Evolutionary conservation across 768 basidiomycete species (phyloP).

Genomic region (Neoboletus magnificus): DNA sequence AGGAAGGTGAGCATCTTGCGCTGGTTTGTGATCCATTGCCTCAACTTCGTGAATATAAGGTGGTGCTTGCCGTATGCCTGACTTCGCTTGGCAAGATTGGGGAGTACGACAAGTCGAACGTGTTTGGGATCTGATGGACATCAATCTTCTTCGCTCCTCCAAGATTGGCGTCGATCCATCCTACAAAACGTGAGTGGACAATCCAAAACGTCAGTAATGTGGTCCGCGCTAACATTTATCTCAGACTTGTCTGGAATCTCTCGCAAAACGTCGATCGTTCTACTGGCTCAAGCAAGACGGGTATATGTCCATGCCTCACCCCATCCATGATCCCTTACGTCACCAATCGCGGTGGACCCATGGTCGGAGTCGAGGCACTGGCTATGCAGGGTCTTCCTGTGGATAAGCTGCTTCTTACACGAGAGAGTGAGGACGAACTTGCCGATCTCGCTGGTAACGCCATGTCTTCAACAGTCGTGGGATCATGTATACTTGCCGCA

Average conservation of each 20-base stretch:
- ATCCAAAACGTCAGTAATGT: neutral
- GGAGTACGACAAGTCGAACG: conserved; percentile 88
- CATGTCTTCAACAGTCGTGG: conserved; percentile 97
- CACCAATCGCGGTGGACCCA: conserved; percentile 92
- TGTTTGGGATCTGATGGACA: conserved; percentile 95
- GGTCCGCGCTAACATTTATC: conserved; percentile 2
- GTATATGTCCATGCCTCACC: conserved; percentile 90
- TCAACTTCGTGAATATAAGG: conserved; percentile 38
- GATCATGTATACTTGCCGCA: conserved; percentile 82
- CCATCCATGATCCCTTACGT: conserved; percentile 97
- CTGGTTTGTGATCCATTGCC: neutral
- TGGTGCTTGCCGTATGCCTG: conserved; percentile 79
- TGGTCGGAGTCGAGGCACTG: conserved; percentile 90
- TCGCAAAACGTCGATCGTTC: conserved; percentile 96
- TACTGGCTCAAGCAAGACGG: conserved; percentile 73
- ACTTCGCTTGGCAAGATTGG: conserved; percentile 95
- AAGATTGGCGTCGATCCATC: conserved; percentile 78
- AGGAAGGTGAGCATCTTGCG: conserved; percentile 60
- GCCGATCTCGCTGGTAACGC: conserved; percentile 96
- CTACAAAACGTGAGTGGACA: conserved; percentile 73
- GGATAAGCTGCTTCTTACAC: conserved; percentile 85
- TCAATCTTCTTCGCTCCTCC: conserved; percentile 78
- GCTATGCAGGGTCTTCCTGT: conserved; percentile 94
- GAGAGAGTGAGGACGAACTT: conserved; percentile 90
- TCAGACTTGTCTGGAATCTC: conserved; percentile 89